These are phyloP conservation scores for Acacia confusa DNA, from an alignment of 306 rosid species.

Conservation along the genomic window DNA sequence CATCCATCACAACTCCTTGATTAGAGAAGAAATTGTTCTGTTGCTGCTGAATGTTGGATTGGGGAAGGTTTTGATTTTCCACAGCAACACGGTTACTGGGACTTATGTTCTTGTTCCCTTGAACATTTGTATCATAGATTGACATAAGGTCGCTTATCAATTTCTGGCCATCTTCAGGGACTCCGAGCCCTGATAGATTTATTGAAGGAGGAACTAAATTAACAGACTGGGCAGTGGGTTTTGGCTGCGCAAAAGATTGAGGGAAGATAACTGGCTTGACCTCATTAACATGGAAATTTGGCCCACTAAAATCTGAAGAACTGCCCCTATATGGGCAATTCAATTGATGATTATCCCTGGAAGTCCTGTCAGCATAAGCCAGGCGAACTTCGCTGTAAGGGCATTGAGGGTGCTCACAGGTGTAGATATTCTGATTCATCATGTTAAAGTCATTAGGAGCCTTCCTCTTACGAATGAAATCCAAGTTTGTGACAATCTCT, in stretches of 20 bases:
- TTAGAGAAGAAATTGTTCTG: constrained; percentile 32
- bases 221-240: constrained; percentile 39
- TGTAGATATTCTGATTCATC: constrained; percentile 47
- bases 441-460: constrained; percentile 43
- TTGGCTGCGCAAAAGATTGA: constrained; percentile 50
- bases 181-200: constrained; percentile 53
- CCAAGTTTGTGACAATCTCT: constrained; percentile 46
- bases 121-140: constrained; percentile 50
- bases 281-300: constrained; percentile 57
- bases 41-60: constrained; percentile 40
- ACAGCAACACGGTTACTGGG: constrained; percentile 22
- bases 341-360: constrained; percentile 68
- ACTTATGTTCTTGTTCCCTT: constrained; percentile 39
- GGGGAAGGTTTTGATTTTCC: constrained; percentile 41
- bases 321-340: constrained; percentile 45
- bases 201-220: constrained; percentile 43
- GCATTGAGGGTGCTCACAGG: constrained; percentile 55
- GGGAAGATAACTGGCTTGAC: constrained; percentile 56
- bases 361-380: constrained; percentile 50
- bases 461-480: constrained; percentile 60
- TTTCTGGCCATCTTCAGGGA: constrained; percentile 65
- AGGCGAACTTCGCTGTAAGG: constrained; percentile 50
- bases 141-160: constrained; percentile 60
- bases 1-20: constrained; percentile 49
- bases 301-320: constrained; percentile 43